Evolutionary conservation across 495 filamentous ascomycete genomes (phyloP).

Genomic region (Penicillium robsamsonii): DNA sequence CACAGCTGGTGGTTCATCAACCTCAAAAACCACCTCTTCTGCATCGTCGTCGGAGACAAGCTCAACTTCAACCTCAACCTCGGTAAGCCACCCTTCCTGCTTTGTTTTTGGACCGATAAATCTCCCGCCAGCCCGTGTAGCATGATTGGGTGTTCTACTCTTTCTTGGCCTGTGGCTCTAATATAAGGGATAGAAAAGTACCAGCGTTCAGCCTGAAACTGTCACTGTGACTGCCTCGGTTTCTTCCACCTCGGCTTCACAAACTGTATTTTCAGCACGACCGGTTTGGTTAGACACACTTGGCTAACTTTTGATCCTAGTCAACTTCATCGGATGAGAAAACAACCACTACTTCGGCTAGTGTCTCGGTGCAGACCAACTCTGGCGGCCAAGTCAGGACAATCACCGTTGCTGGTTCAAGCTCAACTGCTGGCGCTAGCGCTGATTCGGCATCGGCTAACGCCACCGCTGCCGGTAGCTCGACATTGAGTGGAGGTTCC

Average conservation of each 20-base stretch:
- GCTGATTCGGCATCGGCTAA: constrained; percentile 13
- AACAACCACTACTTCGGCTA: constrained; percentile 37
- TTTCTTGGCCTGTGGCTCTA: constrained; percentile 20
- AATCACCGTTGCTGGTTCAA: constrained; percentile 48
- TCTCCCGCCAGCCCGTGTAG: neutral
- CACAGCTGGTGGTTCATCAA: constrained; percentile 34
- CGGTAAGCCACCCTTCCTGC: constrained; percentile 8
- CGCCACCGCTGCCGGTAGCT: constrained; percentile 14
- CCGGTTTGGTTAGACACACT: neutral
- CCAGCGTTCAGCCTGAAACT: constrained; percentile 7
- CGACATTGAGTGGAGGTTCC: constrained; percentile 34
- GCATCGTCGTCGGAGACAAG: constrained; percentile 17
- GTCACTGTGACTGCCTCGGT: constrained; percentile 15
- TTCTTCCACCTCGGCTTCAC: constrained; percentile 9
- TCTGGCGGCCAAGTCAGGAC: constrained; percentile 48
- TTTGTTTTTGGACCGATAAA: neutral
- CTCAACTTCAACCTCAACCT: constrained; percentile 16
- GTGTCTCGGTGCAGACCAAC: constrained; percentile 44
- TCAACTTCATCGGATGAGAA: constrained; percentile 26
- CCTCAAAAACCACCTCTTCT: constrained; percentile 17
- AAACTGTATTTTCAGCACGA: constrained; percentile 17
- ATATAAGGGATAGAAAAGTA: constrained; percentile 26
- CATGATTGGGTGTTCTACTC: constrained; percentile 8
- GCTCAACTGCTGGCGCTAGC: constrained; percentile 25
- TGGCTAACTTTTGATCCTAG: constrained; percentile 22